Percentiles rank a stretch among this genome's conserved stretches.
Conservation (phyloP, 345 rosid species). For the Hibiscus syriacus region DNA sequence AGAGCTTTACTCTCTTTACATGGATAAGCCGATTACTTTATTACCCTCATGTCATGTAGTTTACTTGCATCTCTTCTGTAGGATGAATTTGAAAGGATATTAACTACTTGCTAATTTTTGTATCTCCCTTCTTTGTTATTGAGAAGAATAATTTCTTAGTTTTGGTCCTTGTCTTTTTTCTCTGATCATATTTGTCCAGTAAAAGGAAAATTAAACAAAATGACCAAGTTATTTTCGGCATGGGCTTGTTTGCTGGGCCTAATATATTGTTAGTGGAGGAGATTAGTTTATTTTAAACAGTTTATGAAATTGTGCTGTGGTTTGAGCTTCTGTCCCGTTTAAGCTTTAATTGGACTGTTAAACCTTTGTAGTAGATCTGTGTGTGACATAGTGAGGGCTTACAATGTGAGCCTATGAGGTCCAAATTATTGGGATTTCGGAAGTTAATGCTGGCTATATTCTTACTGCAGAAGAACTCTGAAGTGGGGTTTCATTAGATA, state of each 20-base stretch:
- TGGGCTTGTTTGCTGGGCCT: neutral
- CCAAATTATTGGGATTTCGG: neutral
- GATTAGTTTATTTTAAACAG: neutral
- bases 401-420: neutral
- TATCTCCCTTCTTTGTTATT: neutral
- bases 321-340: neutral
- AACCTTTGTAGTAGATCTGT: neutral
- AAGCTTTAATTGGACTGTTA: neutral
- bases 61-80: neutral
- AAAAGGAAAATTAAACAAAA: neutral
- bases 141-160: neutral
- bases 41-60: neutral
- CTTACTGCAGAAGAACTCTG: no score
- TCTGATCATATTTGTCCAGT: neutral
- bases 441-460: neutral
- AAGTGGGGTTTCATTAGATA: no score
- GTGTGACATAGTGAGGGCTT: neutral
- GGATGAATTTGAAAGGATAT: constrained; percentile 3
- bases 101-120: neutral
- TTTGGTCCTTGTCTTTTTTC: neutral
- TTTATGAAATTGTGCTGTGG: neutral
- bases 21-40: neutral
- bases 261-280: neutral
- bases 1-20: neutral
- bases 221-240: neutral